phyloP scores from a whole-genome alignment of 257 asterid genomes.

The Penstemon barbatus region DNA sequence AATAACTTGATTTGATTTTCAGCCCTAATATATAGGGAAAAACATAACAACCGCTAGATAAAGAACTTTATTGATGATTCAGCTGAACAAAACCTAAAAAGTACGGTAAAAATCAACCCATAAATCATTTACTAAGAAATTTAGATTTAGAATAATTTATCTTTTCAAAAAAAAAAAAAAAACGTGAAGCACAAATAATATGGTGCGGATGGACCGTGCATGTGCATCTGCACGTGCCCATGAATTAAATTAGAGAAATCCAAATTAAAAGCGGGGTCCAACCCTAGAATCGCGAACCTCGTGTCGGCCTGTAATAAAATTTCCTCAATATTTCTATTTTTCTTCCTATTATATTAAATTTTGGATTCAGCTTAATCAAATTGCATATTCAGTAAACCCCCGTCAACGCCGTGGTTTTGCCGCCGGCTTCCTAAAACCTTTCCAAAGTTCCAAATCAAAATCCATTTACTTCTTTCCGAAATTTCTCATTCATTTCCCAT shows the following conservation, averaged over 20 bases:
- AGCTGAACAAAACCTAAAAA: too few species aligned
- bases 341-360: background rate
- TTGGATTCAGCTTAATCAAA: slow-evolving; percentile 20
- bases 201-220: slow-evolving; percentile 23
- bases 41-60: background rate
- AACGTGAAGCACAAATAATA: background rate
- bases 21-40: background rate
- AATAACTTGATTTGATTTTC: background rate
- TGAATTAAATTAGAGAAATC: background rate
- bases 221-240: background rate
- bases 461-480: slow-evolving; percentile 17
- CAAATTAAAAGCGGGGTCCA: slow-evolving; percentile 14
- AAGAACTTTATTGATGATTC: background rate
- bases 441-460: slow-evolving; percentile 19
- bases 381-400: slow-evolving; percentile 9
- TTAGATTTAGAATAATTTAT: too few species aligned
- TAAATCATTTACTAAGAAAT: too few species aligned
- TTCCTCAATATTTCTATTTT: background rate
- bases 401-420: slow-evolving; percentile 43
- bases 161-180: background rate
- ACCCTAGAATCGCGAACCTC: slow-evolving; percentile 28
- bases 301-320: slow-evolving; percentile 35
- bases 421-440: slow-evolving; percentile 37
- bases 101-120: too few species aligned
- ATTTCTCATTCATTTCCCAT: slow-evolving; percentile 26